Base-by-base conservation (phyloP, 805 yeast genomes). In the Cyberlindnera galapagoensis region DNA sequence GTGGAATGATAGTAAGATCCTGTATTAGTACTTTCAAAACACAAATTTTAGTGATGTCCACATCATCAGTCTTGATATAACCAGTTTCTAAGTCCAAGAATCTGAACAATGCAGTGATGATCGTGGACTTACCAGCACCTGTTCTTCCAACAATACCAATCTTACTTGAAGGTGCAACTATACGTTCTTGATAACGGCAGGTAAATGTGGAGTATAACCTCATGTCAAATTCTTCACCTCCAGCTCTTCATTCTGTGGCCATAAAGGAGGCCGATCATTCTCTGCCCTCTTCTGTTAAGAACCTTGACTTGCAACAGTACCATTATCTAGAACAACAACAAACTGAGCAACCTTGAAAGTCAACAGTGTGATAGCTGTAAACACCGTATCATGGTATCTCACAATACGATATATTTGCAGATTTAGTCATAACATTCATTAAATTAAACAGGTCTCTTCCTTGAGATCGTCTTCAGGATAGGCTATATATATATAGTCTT, bases 61-160 rank as follows among this genome's bases (percentile, higher is more conserved):
- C 64, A n/a, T 76, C 83, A 57, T 82, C 92, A 45, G 82, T 80
- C 36, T 58, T 61, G 34, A 82, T 77, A 26, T 51, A 56, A 31
- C 92, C 92, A 21, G 78, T 70, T 48, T 80, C 90, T 3, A 87
- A 85, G 46, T 81, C 87, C 48, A 82, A 66, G 54, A 82, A 82
- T 50, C 69, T 69, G 65, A 90, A 90, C 45, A 90, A 71, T 3
- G 97, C 95, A 4, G 96, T 84, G 41, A 90, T 87, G 39, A 90
- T 88, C 0, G 97, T 88, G 0, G 96, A 86, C 57, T 90, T 90
- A 47, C 97, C 97, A 12, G 97, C 97, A 56, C 97, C 97, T 0
- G 97, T 88, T 57, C 97, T 76, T n/a, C n/a, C n/a, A n/a, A n/a
- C n/a, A n/a, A n/a, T n/a, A n/a, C n/a, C n/a, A n/a, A n/a, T n/a